Conservation (phyloP, 202 grass and related monocot species). For the Carex arenaria region DNA sequence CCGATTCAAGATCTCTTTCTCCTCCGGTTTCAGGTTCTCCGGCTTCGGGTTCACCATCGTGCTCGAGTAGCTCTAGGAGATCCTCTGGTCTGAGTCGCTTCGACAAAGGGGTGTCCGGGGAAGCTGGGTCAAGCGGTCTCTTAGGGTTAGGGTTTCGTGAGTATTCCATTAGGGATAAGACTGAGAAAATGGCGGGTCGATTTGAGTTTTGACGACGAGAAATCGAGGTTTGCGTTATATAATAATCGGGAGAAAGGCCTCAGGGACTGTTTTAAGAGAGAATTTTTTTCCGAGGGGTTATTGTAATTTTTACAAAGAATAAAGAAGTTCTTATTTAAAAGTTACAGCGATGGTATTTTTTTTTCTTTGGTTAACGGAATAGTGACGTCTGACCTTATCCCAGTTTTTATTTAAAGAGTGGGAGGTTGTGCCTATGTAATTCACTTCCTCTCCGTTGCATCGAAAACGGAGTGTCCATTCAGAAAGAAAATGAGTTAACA, state of each 20-base stretch:
- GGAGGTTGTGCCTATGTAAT: neutral
- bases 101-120: neutral
- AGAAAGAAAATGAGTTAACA: no score
- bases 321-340: slow-evolving; percentile 7
- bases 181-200: neutral
- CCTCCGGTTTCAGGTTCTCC: neutral
- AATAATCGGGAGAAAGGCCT: slow-evolving; percentile 4
- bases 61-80: slow-evolving; percentile 2
- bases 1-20: slow-evolving; percentile 20
- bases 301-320: neutral
- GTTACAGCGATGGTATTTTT: neutral
- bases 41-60: neutral
- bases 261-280: neutral
- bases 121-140: slow-evolving; percentile 25
- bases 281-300: neutral
- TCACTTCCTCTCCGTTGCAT: neutral
- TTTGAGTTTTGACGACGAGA: slow-evolving; percentile 2
- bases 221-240: slow-evolving; percentile 17
- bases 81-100: slow-evolving; percentile 8
- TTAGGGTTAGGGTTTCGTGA: slow-evolving; percentile 9
- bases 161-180: slow-evolving; percentile 8
- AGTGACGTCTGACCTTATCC: neutral
- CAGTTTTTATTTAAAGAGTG: neutral
- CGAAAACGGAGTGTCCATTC: neutral
- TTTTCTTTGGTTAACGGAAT: neutral